These are phyloP conservation scores for Pythium brachiatum DNA, from an alignment of 352 stramenopile genomes.

Conservation along the genomic window DNA sequence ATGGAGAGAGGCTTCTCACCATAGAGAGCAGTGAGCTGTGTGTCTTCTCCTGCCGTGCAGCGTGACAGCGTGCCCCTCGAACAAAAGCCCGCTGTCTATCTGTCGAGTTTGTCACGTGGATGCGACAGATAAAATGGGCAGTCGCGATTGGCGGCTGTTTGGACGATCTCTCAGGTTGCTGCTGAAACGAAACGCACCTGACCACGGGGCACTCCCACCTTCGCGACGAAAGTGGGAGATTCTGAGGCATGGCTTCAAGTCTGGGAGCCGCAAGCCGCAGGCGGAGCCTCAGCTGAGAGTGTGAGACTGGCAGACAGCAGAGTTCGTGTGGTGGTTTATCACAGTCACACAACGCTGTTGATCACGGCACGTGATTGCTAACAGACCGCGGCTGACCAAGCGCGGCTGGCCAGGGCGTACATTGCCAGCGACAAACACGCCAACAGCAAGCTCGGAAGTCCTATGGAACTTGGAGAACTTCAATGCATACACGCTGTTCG, in stretches of 20 bases:
- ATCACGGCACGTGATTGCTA: neutral
- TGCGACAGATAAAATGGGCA: neutral
- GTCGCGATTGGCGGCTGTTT: neutral
- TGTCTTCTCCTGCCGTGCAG: neutral
- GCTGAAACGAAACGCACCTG: constrained; percentile 3
- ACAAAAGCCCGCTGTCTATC: neutral
- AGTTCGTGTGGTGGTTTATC: neutral
- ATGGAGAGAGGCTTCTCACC: too few species aligned
- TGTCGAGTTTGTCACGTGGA: neutral
- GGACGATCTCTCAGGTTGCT: neutral
- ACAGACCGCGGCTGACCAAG: too few species aligned
- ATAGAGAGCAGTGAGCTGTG: too few species aligned
- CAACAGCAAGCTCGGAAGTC: too few species aligned
- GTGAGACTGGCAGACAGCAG: too few species aligned
- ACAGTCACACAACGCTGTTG: neutral
- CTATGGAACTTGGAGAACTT: too few species aligned
- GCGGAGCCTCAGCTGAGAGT: too few species aligned
- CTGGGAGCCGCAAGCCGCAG: too few species aligned
- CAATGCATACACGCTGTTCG: too few species aligned
- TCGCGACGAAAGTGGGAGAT: neutral
- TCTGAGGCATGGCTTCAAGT: neutral
- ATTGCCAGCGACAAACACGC: too few species aligned
- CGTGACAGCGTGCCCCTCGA: neutral
- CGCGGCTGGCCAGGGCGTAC: too few species aligned
- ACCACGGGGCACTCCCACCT: neutral